phyloP scores from a whole-genome alignment of 1,284 basidiomycete species.

The Ustilago loliicola region DNA sequence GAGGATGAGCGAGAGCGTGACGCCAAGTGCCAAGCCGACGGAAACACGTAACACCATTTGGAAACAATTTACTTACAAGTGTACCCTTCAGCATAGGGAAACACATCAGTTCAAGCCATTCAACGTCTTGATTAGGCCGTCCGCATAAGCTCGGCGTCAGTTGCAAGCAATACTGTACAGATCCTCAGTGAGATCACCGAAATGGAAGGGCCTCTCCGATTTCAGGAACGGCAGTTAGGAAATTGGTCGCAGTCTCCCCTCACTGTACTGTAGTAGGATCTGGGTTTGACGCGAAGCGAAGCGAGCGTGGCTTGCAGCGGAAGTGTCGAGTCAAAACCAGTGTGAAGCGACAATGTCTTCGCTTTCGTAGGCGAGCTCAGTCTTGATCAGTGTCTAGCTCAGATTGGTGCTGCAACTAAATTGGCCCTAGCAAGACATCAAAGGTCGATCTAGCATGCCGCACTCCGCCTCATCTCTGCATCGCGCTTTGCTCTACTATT shows the following conservation, averaged over 20 bases:
- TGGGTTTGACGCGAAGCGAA: background rate
- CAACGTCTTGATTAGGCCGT: too few species aligned
- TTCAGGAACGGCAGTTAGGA: too few species aligned
- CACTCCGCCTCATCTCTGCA: background rate
- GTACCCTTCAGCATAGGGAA: too few species aligned
- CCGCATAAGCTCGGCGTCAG: too few species aligned
- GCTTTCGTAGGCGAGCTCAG: background rate
- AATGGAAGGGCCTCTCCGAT: too few species aligned
- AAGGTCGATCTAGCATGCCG: background rate
- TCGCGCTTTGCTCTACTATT: background rate
- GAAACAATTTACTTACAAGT: too few species aligned
- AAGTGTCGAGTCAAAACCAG: background rate
- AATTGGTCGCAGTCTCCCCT: too few species aligned
- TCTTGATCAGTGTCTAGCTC: background rate
- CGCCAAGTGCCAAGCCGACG: background rate
- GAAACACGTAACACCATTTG: slow-evolving; percentile 1
- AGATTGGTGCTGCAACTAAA: background rate
- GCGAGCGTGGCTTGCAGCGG: slow-evolving; percentile 32
- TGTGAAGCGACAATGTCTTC: background rate
- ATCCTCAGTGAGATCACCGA: too few species aligned
- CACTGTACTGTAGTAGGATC: background rate
- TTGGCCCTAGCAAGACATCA: background rate
- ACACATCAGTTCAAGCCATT: too few species aligned
- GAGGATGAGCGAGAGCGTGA: slow-evolving; percentile 1
- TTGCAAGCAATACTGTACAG: too few species aligned